Evolutionary conservation across 192 early-diverging fungal species (phyloP), one percentile per base, ranked within the genome.

Genomic region (Podochytrium sp.): DNA sequence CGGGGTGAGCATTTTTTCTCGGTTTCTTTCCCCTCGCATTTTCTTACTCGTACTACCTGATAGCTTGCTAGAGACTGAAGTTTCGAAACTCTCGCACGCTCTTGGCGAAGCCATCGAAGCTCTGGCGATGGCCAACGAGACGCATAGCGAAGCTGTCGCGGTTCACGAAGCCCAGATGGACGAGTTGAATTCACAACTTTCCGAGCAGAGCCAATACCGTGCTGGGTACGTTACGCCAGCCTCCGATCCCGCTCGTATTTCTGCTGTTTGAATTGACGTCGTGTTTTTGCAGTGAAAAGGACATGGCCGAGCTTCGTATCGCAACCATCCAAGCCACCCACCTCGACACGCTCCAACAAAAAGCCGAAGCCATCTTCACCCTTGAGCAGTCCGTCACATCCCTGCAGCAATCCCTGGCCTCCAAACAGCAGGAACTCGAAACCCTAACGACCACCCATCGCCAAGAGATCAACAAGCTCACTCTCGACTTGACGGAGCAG

Each of bases 271-370:
- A n/a, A n/a, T n/a, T n/a, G n/a, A n/a, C n/a, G n/a, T n/a, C n/a
- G n/a, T n/a, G n/a, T n/a, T n/a, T n/a, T n/a, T n/a, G n/a, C n/a
- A n/a, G n/a, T n/a, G 71, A 73, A 47, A 14, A 47, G 14, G 58
- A 73, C 38, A 73, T 73, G 71, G 50, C 58, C 57, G 71, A 73
- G 37, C 38, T 73, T 32, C 71, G 71, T 18, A 61, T 73, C 29
- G 71, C 71, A 1, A 29, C 61, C 39, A 50, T 47, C 29, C 18
- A 47, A 29, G 71, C 71, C 18, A 25, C 61, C 12, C 14, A 29
- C 10, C 5, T 27, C 6, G 71, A 73, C 59, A 7, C 16, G 25
- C 7, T 38, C 10, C 27, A 63, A 29, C 20, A 47, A 27, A 42
- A 40, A 25, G 71, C 23, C 39, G 41, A 73, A 29, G 5, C 30